A percentile compares a stretch with the other conserved stretches of the same genome.
phyloP scores from a whole-genome alignment of 2,329 filamentous ascomycete genomes.

The Nemania sp. region DNA sequence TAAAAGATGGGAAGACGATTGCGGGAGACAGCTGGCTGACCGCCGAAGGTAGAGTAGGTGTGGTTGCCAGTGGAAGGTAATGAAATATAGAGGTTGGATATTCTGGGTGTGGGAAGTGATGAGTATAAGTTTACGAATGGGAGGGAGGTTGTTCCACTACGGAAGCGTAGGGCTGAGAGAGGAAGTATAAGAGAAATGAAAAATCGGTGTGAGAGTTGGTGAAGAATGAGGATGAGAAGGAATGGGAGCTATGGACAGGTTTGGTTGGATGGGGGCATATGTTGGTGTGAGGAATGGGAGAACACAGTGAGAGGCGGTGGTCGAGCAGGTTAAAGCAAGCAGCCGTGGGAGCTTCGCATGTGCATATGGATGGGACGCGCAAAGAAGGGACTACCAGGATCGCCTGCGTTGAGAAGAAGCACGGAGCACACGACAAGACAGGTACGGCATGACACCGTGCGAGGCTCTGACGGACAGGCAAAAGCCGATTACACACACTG shows the following conservation, averaged over 20 bases:
- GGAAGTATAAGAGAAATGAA: slow-evolving; percentile 18
- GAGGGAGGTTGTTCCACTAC: neutral
- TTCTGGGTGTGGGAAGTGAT: slow-evolving; percentile 7
- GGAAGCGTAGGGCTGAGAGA: neutral
- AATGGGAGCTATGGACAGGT: slow-evolving; percentile 31
- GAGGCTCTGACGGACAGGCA: neutral
- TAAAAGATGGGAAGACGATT: neutral
- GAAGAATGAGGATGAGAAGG: slow-evolving; percentile 31
- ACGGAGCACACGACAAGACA: slow-evolving; percentile 1
- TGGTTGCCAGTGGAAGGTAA: slow-evolving; percentile 2
- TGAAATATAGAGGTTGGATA: slow-evolving; percentile 4
- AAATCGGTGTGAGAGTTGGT: slow-evolving; percentile 28
- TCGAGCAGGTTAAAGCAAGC: slow-evolving; percentile 33
- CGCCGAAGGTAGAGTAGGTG: neutral
- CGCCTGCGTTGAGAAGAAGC: slow-evolving; percentile 27
- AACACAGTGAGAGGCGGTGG: slow-evolving; percentile 25
- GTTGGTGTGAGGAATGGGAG: slow-evolving; percentile 36
- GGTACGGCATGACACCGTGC: slow-evolving; percentile 8
- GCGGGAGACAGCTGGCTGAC: slow-evolving; percentile 8
- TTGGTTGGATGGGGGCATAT: slow-evolving; percentile 31
- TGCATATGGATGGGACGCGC: slow-evolving; percentile 25
- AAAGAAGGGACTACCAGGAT: slow-evolving; percentile 33
- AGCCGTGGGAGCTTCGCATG: slow-evolving; percentile 31
- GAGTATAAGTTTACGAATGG: slow-evolving; percentile 18
- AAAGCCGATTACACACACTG: neutral